A percentile compares a stretch with the other conserved stretches of the same genome.
phyloP scores from a whole-genome alignment of 1,284 basidiomycete genomes.

The Cutaneotrichosporon sp. region DNA sequence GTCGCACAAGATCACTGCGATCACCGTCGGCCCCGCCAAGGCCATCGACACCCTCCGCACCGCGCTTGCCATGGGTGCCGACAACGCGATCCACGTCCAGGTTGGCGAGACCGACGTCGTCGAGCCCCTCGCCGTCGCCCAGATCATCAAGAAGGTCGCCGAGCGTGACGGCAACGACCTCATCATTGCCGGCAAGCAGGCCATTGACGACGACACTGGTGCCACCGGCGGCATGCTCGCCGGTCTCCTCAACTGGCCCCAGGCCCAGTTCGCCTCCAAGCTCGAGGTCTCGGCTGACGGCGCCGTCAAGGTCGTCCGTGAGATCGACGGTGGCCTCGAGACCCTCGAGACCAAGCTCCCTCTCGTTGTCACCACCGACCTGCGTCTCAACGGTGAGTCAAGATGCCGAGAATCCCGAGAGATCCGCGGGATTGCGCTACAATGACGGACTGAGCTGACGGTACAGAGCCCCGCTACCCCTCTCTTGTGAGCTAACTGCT shows the following conservation, averaged over 20 bases:
- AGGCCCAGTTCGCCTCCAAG: constrained; percentile 94
- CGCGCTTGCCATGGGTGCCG: constrained; percentile 96
- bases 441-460: constrained; percentile 5
- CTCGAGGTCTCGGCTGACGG: constrained; percentile 73
- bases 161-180: constrained; percentile 66
- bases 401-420: too few species aligned
- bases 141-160: constrained; percentile 78
- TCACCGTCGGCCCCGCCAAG: constrained; percentile 92
- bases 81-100: constrained; percentile 89
- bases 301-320: constrained; percentile 74
- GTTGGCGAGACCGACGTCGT: constrained; percentile 78
- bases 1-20: constrained; percentile 75
- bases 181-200: constrained; percentile 97
- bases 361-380: constrained; percentile 87
- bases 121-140: constrained; percentile 52
- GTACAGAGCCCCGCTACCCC: constrained; percentile 84
- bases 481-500: constrained; percentile 59
- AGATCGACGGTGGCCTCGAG: constrained; percentile 94
- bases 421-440: not conserved
- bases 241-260: constrained; percentile 86
- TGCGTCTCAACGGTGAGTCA: constrained; percentile 64
- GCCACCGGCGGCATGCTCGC: constrained; percentile 98
- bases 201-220: constrained; percentile 96
- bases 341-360: constrained; percentile 80
- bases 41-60: constrained; percentile 88